These are phyloP conservation scores for Phaeosphaeriaceae sp. DNA, from an alignment of 2,329 filamentous ascomycete species.

Conservation along the genomic window DNA sequence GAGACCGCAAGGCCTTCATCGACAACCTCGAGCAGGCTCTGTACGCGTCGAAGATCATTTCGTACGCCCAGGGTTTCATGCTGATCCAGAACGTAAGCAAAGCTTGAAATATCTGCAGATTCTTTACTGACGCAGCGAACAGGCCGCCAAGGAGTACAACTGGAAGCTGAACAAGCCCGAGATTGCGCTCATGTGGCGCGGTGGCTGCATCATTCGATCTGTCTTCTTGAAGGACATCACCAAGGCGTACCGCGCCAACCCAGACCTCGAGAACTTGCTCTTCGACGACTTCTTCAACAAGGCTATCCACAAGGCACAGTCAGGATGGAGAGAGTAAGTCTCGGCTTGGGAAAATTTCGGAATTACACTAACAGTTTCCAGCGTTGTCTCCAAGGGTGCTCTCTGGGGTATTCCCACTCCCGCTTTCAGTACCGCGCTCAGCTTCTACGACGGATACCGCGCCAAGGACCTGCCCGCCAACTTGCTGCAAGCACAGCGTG, in stretches of 20 bases:
- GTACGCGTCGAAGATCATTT: conserved; percentile 99
- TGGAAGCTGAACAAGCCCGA: conserved; percentile 99
- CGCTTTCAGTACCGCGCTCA: conserved; percentile 94
- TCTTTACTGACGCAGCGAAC: conserved; percentile 15
- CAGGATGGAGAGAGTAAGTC: conserved; percentile 51
- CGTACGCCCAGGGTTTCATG: conserved; percentile 99
- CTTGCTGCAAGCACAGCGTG: conserved; percentile 97
- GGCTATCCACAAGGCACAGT: conserved; percentile 94
- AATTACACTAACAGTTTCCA: conserved; percentile 58
- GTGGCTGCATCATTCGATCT: conserved; percentile 99
- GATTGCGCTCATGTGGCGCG: conserved; percentile 99
- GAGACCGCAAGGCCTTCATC: conserved; percentile 91
- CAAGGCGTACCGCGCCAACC: conserved; percentile 86
- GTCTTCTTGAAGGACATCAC: conserved; percentile 99
- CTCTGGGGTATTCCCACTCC: conserved; percentile 95
- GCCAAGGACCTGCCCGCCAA: conserved; percentile 97
- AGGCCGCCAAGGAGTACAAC: conserved; percentile 93
- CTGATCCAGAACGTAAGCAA: conserved; percentile 90
- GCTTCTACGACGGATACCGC: conserved; percentile 99
- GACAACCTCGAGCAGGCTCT: conserved; percentile 98
- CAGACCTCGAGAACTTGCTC: conserved; percentile 95
- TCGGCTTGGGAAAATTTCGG: not conserved
- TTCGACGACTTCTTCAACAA: conserved; percentile 99
- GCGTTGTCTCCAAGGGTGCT: conserved; percentile 86
- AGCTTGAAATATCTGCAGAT: not conserved